A percentile compares a stretch with the other conserved stretches of the same genome.
Conservation (phyloP, 257 asterid species). For the Salvia rosmarinus region DNA sequence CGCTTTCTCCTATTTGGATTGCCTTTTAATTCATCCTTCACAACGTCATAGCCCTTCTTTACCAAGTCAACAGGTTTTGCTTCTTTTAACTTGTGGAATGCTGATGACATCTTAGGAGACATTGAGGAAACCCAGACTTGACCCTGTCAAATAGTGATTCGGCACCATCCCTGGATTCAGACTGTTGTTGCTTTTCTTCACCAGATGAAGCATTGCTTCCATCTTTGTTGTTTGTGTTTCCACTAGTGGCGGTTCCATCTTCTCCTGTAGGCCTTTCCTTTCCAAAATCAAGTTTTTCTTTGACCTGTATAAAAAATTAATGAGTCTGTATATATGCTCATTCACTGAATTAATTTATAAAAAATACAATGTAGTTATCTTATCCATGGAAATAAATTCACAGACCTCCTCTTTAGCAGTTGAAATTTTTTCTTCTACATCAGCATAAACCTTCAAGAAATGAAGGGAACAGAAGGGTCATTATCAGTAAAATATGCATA, state of each 20-base stretch:
- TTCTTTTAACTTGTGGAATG: slow-evolving; percentile 73
- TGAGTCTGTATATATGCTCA: slow-evolving; percentile 13
- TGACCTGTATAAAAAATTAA: slow-evolving; percentile 56
- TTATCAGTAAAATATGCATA: slow-evolving; percentile 29
- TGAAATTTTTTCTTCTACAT: slow-evolving; percentile 75
- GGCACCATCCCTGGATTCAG: slow-evolving; percentile 51
- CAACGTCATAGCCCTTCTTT: slow-evolving; percentile 76
- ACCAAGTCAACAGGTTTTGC: slow-evolving; percentile 80
- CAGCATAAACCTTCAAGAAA: slow-evolving; percentile 67
- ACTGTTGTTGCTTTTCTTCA: slow-evolving; percentile 60
- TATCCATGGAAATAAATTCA: slow-evolving; percentile 27
- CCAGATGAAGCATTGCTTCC: slow-evolving; percentile 49
- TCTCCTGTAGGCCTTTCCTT: slow-evolving; percentile 63
- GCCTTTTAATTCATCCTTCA: slow-evolving; percentile 84
- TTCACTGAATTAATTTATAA: neutral
- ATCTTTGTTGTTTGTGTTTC: slow-evolving; percentile 39
- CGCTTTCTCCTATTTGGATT: slow-evolving; percentile 77
- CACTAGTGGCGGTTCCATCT: slow-evolving; percentile 42
- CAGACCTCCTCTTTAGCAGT: slow-evolving; percentile 90
- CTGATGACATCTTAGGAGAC: slow-evolving; percentile 63
- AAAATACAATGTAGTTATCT: neutral
- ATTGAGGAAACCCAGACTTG: slow-evolving; percentile 63
- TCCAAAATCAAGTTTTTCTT: slow-evolving; percentile 68
- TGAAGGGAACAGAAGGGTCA: slow-evolving; percentile 28
- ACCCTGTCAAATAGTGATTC: slow-evolving; percentile 69